Percentiles rank a stretch among this genome's conserved stretches.
These are phyloP conservation scores for Diaporthe aspalathi DNA, from an alignment of 2,329 filamentous ascomycete genomes.

Conservation along the genomic window DNA sequence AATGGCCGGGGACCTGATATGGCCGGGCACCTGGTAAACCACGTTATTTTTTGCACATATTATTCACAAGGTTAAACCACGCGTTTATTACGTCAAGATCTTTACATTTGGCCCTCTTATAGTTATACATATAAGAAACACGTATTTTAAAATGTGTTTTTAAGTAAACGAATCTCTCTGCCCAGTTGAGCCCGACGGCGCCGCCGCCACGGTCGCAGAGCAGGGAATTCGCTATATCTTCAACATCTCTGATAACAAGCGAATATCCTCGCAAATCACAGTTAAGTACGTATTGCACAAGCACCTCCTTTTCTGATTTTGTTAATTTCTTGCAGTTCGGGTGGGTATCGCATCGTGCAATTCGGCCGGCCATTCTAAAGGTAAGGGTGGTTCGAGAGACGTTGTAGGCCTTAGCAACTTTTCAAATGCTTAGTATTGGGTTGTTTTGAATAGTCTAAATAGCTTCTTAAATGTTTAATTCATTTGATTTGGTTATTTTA, in stretches of 20 bases:
- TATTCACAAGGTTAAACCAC: too few relatives aligned
- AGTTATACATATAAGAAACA: not conserved
- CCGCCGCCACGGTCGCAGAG: not conserved
- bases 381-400: not conserved
- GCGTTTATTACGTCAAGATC: too few relatives aligned
- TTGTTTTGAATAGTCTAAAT: too few relatives aligned
- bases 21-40: too few relatives aligned
- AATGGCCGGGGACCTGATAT: too few relatives aligned
- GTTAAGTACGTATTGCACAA: not conserved
- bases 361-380: not conserved
- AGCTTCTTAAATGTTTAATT: too few relatives aligned
- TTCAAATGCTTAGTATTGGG: not conserved
- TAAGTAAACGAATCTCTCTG: not conserved
- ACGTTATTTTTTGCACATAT: too few relatives aligned
- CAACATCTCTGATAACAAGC: not conserved
- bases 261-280: not conserved
- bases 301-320: not conserved
- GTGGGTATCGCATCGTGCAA: not conserved
- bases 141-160: not conserved
- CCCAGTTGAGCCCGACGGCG: not conserved
- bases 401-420: not conserved
- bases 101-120: not conserved
- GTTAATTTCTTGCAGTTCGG: not conserved
- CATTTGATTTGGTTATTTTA: too few relatives aligned
- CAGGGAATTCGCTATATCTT: not conserved